Base-by-base conservation (phyloP, 768 basidiomycete species). In the Mycena galopus region DNA sequence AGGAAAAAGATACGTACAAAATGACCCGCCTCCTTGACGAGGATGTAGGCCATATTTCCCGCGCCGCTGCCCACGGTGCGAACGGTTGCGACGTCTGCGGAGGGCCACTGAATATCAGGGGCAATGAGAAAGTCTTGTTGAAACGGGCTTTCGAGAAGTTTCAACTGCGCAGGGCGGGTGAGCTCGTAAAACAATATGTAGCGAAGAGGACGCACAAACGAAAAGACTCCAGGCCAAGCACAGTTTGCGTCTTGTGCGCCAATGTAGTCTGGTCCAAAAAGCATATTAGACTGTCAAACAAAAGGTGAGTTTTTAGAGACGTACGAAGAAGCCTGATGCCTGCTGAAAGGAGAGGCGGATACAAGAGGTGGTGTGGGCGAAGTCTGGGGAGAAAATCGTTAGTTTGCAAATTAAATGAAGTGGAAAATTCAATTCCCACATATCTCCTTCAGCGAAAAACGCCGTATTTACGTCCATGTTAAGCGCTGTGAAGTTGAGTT, bases 11-110 rank as follows among this genome's bases (percentile, higher is more conserved):
- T 7, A 72, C 79, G 65, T 60, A 84, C 81, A 37, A 82, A 78
- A 78, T 83, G 83, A 0, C 82, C 82, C 14, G 81, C 81, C 25
- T 78, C 79, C 23, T 70, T 69, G 23, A 82, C 35, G 19, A 82
- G 77, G 29, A 82, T 66, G 60, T 75, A 80, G 12, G 82, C 79
- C 72, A 82, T 73, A 33, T 78, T 78, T 0, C 82, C 82, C 10
- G 82, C 81, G 21, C 81, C 82, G 14, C 72, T 66, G 3, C 77
- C 80, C 10, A 79, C 76, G 3, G 69, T 72, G 12, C 79, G 81
- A 10, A 82, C 76, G 23, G 79, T 79, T 8, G 76, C 78, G 19
- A 73, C 70, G 25, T 75, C 73, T 25, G 62, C 44, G 30, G 67
- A 50, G 2, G 73, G 77, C 81, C 81, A 82, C 4, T 78, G 77